phyloP scores from a whole-genome alignment of 352 stramenopile species.

The Halophytophthora batemanensis region DNA sequence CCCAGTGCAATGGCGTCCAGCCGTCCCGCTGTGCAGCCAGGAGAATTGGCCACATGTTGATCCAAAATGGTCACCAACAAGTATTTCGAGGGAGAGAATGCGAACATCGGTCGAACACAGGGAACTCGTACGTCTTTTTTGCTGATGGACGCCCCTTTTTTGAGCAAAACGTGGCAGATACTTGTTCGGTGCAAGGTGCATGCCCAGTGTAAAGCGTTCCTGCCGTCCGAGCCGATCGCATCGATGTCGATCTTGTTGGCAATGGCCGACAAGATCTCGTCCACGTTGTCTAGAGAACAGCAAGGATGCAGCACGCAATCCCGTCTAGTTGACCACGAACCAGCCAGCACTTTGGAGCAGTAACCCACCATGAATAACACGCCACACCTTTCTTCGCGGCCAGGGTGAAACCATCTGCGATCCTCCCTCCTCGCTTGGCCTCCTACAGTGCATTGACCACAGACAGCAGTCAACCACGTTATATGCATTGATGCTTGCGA shows the following conservation, averaged over 20 bases:
- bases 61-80: neutral
- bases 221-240: slow-evolving; percentile 65
- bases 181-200: slow-evolving; percentile 72
- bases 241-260: slow-evolving; percentile 75
- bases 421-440: slow-evolving; percentile 32
- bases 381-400: slow-evolving; percentile 58
- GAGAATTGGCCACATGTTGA: neutral
- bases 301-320: neutral
- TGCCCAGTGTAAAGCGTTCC: slow-evolving; percentile 79
- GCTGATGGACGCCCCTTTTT: slow-evolving; percentile 72
- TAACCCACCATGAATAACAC: neutral
- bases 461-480: neutral
- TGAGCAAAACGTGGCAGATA: slow-evolving; percentile 79
- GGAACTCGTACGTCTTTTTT: slow-evolving; percentile 60
- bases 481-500: too few species aligned
- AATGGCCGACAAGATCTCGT: slow-evolving; percentile 66
- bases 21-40: slow-evolving; percentile 44
- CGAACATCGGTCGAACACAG: neutral
- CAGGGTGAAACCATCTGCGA: slow-evolving; percentile 70
- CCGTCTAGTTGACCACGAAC: too few species aligned
- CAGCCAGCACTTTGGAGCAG: neutral
- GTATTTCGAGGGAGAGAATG: too few species aligned
- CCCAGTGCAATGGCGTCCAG: slow-evolving; percentile 77
- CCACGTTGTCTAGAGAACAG: slow-evolving; percentile 53
- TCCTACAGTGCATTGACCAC: slow-evolving; percentile 17